Conservation (phyloP, 2,329 filamentous ascomycete species). For the Aspergillus pseudoviridinutans region DNA sequence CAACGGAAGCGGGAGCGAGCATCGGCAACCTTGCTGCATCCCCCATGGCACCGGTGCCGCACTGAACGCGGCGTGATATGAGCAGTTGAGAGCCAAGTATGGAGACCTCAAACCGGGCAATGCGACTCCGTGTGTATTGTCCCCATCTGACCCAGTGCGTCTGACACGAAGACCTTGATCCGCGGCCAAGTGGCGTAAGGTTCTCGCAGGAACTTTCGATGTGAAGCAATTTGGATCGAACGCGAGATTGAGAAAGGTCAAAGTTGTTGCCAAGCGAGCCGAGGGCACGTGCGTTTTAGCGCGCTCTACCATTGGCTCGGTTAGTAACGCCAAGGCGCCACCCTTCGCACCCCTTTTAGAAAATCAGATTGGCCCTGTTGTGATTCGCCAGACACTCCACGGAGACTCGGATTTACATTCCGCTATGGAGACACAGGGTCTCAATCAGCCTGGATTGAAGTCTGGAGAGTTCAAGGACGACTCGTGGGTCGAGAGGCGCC, state of each 20-base stretch:
- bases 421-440: too few relatives aligned
- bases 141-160: background rate
- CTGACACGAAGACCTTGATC: background rate
- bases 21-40: background rate
- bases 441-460: too few relatives aligned
- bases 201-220: background rate
- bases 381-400: too few relatives aligned
- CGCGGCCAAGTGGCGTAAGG: background rate
- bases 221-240: background rate
- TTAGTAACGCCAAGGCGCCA: background rate
- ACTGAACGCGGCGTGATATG: background rate
- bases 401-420: too few relatives aligned
- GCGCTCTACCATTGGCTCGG: background rate
- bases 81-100: background rate
- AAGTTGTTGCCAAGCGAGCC: background rate
- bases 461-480: background rate
- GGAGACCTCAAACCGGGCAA: background rate
- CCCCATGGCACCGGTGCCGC: background rate
- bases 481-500: background rate
- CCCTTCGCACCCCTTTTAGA: background rate
- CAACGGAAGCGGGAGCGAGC: background rate
- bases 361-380: too few relatives aligned
- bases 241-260: background rate
- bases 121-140: background rate
- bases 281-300: background rate